Conservation (phyloP, 140 eudicot genomes). For the Bidens hawaiensis region DNA sequence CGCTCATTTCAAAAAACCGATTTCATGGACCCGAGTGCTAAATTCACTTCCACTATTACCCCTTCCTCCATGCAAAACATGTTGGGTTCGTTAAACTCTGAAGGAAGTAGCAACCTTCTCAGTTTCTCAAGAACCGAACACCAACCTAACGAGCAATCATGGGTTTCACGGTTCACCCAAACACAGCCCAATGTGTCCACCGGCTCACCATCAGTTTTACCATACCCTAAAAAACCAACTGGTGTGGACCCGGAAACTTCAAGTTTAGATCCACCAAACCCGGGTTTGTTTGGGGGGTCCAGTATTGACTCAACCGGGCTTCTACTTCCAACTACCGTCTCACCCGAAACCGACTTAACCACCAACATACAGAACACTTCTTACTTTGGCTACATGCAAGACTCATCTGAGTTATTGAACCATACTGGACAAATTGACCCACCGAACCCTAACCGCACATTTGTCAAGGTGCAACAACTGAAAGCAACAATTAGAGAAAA, state of each 20-base stretch:
- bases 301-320: constrained; percentile 72
- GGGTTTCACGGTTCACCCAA: constrained; percentile 59
- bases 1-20: constrained; percentile 55
- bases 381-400: constrained; percentile 60
- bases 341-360: constrained; percentile 55
- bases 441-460: constrained; percentile 57
- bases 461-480: constrained; percentile 61
- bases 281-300: constrained; percentile 47
- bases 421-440: constrained; percentile 68
- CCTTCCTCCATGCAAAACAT: constrained; percentile 56
- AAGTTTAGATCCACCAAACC: constrained; percentile 59
- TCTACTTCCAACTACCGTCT: constrained; percentile 70
- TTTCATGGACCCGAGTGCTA: constrained; percentile 36
- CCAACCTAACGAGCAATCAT: constrained; percentile 60
- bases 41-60: constrained; percentile 34
- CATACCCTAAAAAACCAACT: constrained; percentile 55
- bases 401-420: constrained; percentile 79
- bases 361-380: constrained; percentile 63
- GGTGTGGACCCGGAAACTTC: constrained; percentile 49
- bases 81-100: constrained; percentile 55
- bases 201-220: constrained; percentile 40
- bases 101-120: constrained; percentile 58
- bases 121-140: constrained; percentile 56
- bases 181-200: constrained; percentile 45
- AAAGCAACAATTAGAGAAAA: no score